A percentile compares a stretch with the other conserved stretches of the same genome.
Conservation (phyloP, 805 yeast genomes). For the Candida andamanensis region DNA sequence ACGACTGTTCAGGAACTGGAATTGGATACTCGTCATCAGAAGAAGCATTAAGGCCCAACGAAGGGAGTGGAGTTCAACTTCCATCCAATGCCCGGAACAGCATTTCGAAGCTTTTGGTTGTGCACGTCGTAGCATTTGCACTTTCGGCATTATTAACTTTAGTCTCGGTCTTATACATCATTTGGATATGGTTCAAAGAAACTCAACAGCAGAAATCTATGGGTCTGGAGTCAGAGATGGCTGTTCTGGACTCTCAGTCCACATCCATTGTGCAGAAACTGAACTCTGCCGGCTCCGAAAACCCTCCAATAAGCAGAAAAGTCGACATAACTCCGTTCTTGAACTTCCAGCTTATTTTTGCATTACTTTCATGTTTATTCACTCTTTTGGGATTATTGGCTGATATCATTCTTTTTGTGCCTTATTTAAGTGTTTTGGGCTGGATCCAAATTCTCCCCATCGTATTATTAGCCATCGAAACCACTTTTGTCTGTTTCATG, state of each 20-base stretch:
- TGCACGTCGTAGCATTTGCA: slow-evolving; percentile 37
- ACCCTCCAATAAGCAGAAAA: neutral
- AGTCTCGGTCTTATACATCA: slow-evolving; percentile 1
- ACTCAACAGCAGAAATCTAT: slow-evolving; percentile 1
- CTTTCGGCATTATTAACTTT: slow-evolving; percentile 17
- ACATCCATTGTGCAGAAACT: neutral
- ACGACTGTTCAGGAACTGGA: slow-evolving; percentile 27
- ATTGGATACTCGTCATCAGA: slow-evolving; percentile 30
- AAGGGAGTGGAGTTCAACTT: slow-evolving; percentile 22
- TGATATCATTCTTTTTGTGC: slow-evolving; percentile 74
- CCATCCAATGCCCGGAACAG: slow-evolving; percentile 37
- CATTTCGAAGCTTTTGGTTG: slow-evolving; percentile 36
- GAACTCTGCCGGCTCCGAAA: neutral
- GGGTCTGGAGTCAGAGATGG: slow-evolving; percentile 1
- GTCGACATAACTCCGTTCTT: slow-evolving; percentile 32
- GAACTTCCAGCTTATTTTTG: slow-evolving; percentile 49
- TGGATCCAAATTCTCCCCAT: slow-evolving; percentile 78
- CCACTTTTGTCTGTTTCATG: slow-evolving; percentile 65
- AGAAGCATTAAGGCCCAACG: neutral
- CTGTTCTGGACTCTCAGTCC: neutral
- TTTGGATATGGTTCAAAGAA: slow-evolving; percentile 1
- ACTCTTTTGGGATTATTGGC: slow-evolving; percentile 72
- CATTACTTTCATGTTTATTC: slow-evolving; percentile 65
- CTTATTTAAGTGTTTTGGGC: slow-evolving; percentile 74
- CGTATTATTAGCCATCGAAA: slow-evolving; percentile 55